phyloP scores from a whole-genome alignment of 768 basidiomycete species.

The Cystofilobasidium bisporidii region DNA sequence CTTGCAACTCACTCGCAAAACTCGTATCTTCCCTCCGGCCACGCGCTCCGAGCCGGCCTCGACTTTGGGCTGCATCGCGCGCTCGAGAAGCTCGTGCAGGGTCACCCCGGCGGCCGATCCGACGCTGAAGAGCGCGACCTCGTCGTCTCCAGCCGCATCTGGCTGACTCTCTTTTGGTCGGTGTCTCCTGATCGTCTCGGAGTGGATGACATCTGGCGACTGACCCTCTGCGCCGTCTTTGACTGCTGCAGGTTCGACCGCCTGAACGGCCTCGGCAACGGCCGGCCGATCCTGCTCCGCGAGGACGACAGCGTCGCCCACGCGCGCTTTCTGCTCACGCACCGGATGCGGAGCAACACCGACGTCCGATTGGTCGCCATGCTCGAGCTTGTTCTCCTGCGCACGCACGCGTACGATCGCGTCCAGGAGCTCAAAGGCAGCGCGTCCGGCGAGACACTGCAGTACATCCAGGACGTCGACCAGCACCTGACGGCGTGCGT shows the following conservation, averaged over 20 bases:
- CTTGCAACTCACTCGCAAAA: conserved; percentile 89
- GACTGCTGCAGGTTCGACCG: conserved; percentile 16
- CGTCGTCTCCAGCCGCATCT: conserved; percentile 21
- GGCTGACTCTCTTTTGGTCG: conserved; percentile 65
- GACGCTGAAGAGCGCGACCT: conserved; percentile 78
- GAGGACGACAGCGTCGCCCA: conserved; percentile 81
- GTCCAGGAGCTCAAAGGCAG: conserved; percentile 75
- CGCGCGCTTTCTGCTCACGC: conserved; percentile 67
- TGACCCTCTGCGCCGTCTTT: conserved; percentile 20
- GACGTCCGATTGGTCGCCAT: conserved; percentile 79
- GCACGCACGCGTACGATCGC: conserved; percentile 64
- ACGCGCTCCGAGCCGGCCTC: conserved; percentile 91
- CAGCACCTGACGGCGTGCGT: conserved; percentile 60
- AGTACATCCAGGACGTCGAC: conserved; percentile 78
- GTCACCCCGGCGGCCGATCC: conserved; percentile 45
- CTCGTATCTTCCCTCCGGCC: conserved; percentile 89
- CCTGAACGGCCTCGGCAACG: conserved; percentile 85
- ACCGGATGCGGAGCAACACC: conserved; percentile 79
- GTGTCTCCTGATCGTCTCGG: conserved; percentile 74
- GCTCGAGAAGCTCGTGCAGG: conserved; percentile 78
- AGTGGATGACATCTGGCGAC: too few relatives aligned
- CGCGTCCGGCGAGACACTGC: conserved; percentile 70
- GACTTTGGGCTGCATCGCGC: conserved; percentile 89
- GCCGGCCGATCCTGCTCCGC: conserved; percentile 76
- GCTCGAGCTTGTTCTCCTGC: conserved; percentile 61